phyloP scores from a whole-genome alignment of 2,329 filamentous ascomycete genomes.

The Scedosporium minutisporum region DNA sequence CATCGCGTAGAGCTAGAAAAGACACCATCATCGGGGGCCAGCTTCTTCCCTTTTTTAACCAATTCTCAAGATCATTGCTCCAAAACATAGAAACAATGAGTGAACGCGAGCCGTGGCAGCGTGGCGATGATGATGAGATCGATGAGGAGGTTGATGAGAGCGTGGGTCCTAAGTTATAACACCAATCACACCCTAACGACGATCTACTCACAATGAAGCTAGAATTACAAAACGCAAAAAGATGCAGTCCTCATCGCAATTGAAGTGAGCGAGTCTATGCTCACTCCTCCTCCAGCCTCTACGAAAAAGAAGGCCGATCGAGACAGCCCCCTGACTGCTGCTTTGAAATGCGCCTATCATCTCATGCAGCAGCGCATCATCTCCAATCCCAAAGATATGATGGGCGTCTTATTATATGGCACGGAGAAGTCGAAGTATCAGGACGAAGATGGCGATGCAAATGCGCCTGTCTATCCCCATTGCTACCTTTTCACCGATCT shows the following conservation, averaged over 20 bases:
- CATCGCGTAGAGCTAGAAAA: not conserved
- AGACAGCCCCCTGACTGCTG: constrained; percentile 71
- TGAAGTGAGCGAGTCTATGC: constrained; percentile 82
- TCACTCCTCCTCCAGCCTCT: constrained; percentile 53
- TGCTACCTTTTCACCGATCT: constrained; percentile 88
- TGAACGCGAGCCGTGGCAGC: constrained; percentile 4
- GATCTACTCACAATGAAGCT: constrained; percentile 3
- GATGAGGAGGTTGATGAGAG: constrained; percentile 50
- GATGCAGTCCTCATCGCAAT: constrained; percentile 98
- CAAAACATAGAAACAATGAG: not conserved
- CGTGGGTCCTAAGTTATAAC: constrained; percentile 26
- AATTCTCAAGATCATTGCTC: not conserved
- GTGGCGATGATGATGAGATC: constrained; percentile 47
- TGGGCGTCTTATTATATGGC: constrained; percentile 86
- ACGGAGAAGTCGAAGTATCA: constrained; percentile 77
- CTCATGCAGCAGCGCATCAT: constrained; percentile 99
- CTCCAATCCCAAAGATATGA: constrained; percentile 92
- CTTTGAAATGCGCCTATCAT: constrained; percentile 86
- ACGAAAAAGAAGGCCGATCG: constrained; percentile 66
- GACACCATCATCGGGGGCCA: not conserved
- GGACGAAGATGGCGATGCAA: constrained; percentile 51
- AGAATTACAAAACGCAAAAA: constrained; percentile 87
- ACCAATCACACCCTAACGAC: constrained; percentile 8
- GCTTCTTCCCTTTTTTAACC: not conserved
- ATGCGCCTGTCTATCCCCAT: constrained; percentile 65